phyloP scores from a whole-genome alignment of 345 rosid genomes.

The Iberis pinnata region DNA sequence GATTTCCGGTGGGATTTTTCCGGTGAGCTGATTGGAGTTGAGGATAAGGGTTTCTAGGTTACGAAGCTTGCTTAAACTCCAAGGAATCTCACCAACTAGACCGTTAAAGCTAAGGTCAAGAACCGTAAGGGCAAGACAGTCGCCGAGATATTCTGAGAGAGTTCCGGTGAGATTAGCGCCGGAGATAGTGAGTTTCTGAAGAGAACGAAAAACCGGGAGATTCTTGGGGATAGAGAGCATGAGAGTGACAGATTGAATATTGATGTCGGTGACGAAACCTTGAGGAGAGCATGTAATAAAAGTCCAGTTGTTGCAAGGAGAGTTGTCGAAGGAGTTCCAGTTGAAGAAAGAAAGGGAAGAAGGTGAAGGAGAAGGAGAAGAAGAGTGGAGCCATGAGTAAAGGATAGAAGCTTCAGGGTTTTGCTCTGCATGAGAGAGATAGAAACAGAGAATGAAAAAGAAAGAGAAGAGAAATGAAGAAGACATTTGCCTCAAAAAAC shows the following conservation, averaged over 20 bases:
- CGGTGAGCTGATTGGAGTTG: constrained; percentile 74
- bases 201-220: constrained; percentile 48
- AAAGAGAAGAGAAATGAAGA: constrained; percentile 29
- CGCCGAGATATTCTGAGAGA: constrained; percentile 50
- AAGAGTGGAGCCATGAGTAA: constrained; percentile 62
- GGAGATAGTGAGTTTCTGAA: constrained; percentile 51
- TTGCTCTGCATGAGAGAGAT: constrained; percentile 34
- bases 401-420: constrained; percentile 54
- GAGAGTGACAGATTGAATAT: constrained; percentile 50
- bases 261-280: constrained; percentile 60
- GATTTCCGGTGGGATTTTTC: constrained; percentile 65
- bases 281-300: constrained; percentile 59
- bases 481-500: constrained; percentile 75
- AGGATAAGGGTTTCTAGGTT: constrained; percentile 51
- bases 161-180: constrained; percentile 66
- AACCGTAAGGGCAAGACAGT: constrained; percentile 35
- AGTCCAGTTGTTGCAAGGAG: constrained; percentile 82
- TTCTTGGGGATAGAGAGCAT: constrained; percentile 48
- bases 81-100: constrained; percentile 60
- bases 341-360: constrained; percentile 39
- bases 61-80: constrained; percentile 44
- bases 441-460: constrained; percentile 26
- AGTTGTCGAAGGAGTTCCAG: constrained; percentile 58
- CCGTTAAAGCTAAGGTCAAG: constrained; percentile 61
- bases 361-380: constrained; percentile 27